A percentile compares a stretch with the other conserved stretches of the same genome.
Evolutionary conservation across 306 rosid genomes (phyloP).

Genomic region (Oxytropis ochrocephala): DNA sequence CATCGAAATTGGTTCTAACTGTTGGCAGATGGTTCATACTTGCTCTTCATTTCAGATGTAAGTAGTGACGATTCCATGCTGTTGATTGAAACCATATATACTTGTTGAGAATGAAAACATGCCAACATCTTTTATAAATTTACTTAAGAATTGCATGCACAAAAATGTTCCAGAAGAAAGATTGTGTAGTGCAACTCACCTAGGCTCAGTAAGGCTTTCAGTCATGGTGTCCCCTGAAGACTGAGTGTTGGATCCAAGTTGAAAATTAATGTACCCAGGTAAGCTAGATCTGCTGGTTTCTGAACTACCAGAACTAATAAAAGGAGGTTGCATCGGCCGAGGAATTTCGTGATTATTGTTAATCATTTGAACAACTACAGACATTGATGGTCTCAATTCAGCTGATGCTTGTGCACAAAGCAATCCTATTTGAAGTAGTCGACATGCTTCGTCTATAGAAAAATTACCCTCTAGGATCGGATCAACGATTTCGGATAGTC

Average conservation of each 20-base stretch:
- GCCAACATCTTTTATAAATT: not conserved
- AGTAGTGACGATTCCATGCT: not conserved
- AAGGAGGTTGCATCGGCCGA: slow-evolving; percentile 23
- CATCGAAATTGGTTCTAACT: not conserved
- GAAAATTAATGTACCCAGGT: not conserved
- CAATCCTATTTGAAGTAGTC: slow-evolving; percentile 30
- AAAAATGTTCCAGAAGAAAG: not conserved
- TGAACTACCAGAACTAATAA: slow-evolving; percentile 11
- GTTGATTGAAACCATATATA: not conserved
- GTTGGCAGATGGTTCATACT: not conserved
- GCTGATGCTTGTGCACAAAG: slow-evolving; percentile 33
- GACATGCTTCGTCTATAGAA: slow-evolving; percentile 16
- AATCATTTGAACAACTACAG: slow-evolving; percentile 30
- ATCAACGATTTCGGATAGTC: slow-evolving; percentile 23
- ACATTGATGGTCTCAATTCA: slow-evolving; percentile 32
- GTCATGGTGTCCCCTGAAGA: slow-evolving; percentile 26
- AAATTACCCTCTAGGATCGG: slow-evolving; percentile 17
- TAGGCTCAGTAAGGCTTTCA: not conserved
- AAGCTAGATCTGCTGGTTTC: slow-evolving; percentile 19
- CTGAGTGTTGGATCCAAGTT: slow-evolving; percentile 3
- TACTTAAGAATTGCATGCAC: slow-evolving; percentile 8
- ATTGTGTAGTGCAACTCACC: slow-evolving; percentile 7
- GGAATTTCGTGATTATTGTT: slow-evolving; percentile 14
- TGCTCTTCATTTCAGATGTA: not conserved
- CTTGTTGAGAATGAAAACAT: not conserved